Conservation (phyloP, 2,329 filamentous ascomycete species). For the Hypoxylon sp. region DNA sequence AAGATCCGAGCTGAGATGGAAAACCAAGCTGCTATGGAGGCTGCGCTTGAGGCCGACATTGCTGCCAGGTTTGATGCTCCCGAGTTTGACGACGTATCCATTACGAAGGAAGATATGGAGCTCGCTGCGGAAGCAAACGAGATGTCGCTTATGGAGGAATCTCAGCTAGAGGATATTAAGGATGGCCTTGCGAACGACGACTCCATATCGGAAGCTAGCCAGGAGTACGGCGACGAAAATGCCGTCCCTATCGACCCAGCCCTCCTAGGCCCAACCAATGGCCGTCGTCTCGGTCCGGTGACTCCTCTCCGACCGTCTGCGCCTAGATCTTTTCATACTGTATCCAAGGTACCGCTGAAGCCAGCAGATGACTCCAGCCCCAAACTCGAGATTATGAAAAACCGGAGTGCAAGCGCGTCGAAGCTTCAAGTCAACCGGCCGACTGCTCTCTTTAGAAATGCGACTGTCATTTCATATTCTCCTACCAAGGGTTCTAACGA, state of each 20-base stretch:
- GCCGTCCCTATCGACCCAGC: constrained; percentile 66
- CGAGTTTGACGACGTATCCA: constrained; percentile 60
- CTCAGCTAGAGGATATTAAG: constrained; percentile 53
- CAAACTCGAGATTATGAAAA: constrained; percentile 55
- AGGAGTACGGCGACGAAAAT: constrained; percentile 77
- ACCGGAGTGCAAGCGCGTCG: constrained; percentile 64
- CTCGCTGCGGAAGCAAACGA: constrained; percentile 70
- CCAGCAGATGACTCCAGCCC: constrained; percentile 70
- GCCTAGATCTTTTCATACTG: constrained; percentile 74
- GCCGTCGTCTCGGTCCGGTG: constrained; percentile 55
- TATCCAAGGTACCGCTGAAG: constrained; percentile 82
- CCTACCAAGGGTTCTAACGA: constrained; percentile 58
- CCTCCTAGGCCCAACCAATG: constrained; percentile 49
- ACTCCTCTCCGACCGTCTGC: constrained; percentile 66
- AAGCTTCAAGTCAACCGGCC: constrained; percentile 60
- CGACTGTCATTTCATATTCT: constrained; percentile 66
- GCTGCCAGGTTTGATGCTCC: constrained; percentile 53
- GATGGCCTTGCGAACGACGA: constrained; percentile 58
- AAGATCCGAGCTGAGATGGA: constrained; percentile 53
- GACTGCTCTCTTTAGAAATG: constrained; percentile 58
- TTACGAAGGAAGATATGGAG: constrained; percentile 67
- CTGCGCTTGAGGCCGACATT: constrained; percentile 52
- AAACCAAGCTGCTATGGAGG: constrained; percentile 52
- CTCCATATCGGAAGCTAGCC: constrained; percentile 69
- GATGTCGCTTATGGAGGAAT: constrained; percentile 66